Base-by-base conservation (phyloP, 1,284 basidiomycete genomes). In the Papiliotrema laurentii region DNA sequence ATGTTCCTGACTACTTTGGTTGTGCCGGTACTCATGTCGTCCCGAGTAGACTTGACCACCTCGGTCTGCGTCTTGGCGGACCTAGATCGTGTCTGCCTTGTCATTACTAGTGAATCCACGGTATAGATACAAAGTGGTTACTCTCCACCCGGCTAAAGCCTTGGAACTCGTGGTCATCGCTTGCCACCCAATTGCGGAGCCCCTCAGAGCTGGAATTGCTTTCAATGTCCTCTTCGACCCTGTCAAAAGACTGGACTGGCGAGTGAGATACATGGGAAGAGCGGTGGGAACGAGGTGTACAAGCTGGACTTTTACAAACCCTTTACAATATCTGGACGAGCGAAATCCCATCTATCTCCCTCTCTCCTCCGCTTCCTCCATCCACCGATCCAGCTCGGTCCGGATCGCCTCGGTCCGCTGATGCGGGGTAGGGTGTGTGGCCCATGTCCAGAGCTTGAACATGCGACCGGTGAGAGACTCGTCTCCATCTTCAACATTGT, bases 341-440 rank as follows among this genome's bases (percentile, higher is more conserved):
- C n/a, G n/a, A n/a, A n/a, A n/a, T n/a, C n/a, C n/a, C n/a, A 21
- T 40, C 11, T 24, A 18, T 11, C 38, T 27, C 21, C 18, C 11
- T n/a, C 11, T 28, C 13, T 37, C 45, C 49, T 25, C 28, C 24
- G 47, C 49, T 43, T 79, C 82, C 31, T 69, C 61, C 60, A 81
- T 79, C 87, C 87, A 89, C 37, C 83, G 69, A 26, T 75, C 72
- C 24, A 89, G 75, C 75, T 89, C 87, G 13, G 75, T 69, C 59
- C 77, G 78, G 47, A 88, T 74, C 41, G 77, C 77, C 49, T 78
- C 71, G 13, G 83, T 77, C 30, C 87, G 77, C 30, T 80, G 75
- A 51, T 81, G 78, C 36, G 81, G 78, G 30, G 83, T 74, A 5
- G 86, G 86, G 69, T 89, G 86, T 3, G 76, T 64, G 10, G 53